Evolutionary conservation across 2,329 filamentous ascomycete species (phyloP).

Genomic region (Plectosphaerella cucumerina): DNA sequence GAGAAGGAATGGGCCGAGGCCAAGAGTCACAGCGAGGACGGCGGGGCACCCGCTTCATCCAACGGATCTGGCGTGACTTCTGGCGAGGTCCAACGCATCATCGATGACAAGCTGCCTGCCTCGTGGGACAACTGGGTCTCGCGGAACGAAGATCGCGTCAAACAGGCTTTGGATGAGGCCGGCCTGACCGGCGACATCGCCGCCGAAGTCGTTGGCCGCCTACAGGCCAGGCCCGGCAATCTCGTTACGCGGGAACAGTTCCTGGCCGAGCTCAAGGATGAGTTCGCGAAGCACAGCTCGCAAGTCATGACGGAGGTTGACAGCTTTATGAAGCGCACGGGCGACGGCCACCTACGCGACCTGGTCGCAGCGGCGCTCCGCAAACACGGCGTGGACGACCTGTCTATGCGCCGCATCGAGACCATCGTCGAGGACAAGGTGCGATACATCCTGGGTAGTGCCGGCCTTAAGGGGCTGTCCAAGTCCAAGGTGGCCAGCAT

Average conservation of each 20-base stretch:
- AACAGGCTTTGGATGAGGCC: conserved; percentile 16
- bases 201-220: neutral
- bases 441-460: conserved; percentile 36
- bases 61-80: conserved; percentile 21
- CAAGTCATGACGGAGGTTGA: conserved; percentile 36
- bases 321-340: conserved; percentile 25
- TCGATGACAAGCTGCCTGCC: conserved; percentile 27
- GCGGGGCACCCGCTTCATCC: too few relatives aligned
- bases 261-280: conserved; percentile 33
- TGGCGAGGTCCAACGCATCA: conserved; percentile 19
- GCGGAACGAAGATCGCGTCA: conserved; percentile 41
- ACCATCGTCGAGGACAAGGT: conserved; percentile 21
- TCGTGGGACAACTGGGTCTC: conserved; percentile 50
- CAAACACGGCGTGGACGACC: neutral
- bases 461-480: conserved; percentile 42
- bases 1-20: conserved; percentile 16
- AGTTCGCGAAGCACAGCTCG: conserved; percentile 30
- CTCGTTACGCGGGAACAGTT: conserved; percentile 47
- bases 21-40: conserved; percentile 13
- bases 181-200: conserved; percentile 13
- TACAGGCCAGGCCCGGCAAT: conserved; percentile 10
- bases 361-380: conserved; percentile 26
- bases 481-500: conserved; percentile 40
- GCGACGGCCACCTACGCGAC: conserved; percentile 20
- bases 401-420: neutral